Base-by-base conservation (phyloP, 1,284 basidiomycete species). In the Vanrija humicola region DNA sequence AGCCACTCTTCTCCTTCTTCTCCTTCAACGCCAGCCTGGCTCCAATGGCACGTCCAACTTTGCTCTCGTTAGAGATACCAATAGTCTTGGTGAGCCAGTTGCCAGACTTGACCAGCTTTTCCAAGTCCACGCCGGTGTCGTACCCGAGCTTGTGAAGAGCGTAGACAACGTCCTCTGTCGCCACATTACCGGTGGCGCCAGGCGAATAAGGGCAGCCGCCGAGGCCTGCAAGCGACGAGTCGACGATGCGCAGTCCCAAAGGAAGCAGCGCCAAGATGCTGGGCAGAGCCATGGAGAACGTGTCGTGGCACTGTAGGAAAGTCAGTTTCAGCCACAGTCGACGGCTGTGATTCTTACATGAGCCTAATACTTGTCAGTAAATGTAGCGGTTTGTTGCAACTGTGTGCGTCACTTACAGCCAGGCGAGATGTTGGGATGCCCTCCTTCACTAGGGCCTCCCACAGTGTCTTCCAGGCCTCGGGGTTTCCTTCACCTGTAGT, bases 171-270 rank as follows among this genome's bases (percentile, higher is more conserved):
- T 93, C 90, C 69, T 95, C 92, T 0, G 90, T 94, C 0, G 89
- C 86, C 25, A 93, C 88, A 65, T 94, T 94, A n/a, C 91, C 91
- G 0, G 89, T 93, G 5, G 92, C 91, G 1, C 93, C 93, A 0
- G 94, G 94, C 0, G 91, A 92, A 76, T 93, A 98, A 1, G 94
- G 93, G 68, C 94, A 97, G 14, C 93, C 92, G 2, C 94, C 94
- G 0, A 97, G 82, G 0, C 93, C 92, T 5, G 86, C 90, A 6
- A 96, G 84, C 2, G 88, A 87, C 5, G 78, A 68, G 61, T 82
- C 79, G 21, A 81, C 73, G 2, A 78, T 77, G 3, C 64, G 54
- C 3, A 94, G 78, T 9, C 80, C 80, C 19, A 74, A 65, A 5
- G 69, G 66, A 3, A 79, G 71, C 16, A 78, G 67, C 34, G 79